These are phyloP conservation scores for Eustoma russellianum DNA, from an alignment of 257 asterid species.

Conservation along the genomic window DNA sequence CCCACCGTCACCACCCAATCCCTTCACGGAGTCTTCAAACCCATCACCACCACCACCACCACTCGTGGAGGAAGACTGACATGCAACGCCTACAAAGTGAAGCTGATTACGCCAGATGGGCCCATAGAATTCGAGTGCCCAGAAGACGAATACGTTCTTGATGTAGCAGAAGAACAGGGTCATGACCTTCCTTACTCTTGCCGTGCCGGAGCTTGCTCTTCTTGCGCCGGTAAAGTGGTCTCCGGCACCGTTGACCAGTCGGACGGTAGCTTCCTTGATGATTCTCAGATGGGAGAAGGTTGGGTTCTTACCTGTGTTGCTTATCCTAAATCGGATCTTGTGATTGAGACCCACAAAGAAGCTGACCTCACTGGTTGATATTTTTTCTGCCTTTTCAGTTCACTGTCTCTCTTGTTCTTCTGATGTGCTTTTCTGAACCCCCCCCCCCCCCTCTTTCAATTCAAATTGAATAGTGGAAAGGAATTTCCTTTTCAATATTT, in stretches of 20 bases:
- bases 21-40: slow-evolving; percentile 13
- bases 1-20: slow-evolving; percentile 10
- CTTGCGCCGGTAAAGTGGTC: slow-evolving; percentile 56
- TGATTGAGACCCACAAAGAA: slow-evolving; percentile 73
- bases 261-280: slow-evolving; percentile 64
- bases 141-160: slow-evolving; percentile 49
- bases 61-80: slow-evolving; percentile 26
- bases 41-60: too few relatives aligned
- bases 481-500: too few relatives aligned
- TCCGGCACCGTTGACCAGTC: slow-evolving; percentile 59
- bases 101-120: slow-evolving; percentile 47
- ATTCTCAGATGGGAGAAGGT: slow-evolving; percentile 33
- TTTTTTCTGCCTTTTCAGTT: too few relatives aligned
- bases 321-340: slow-evolving; percentile 39
- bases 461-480: too few relatives aligned
- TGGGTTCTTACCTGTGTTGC: slow-evolving; percentile 76
- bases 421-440: too few relatives aligned
- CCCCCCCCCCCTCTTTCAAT: too few relatives aligned
- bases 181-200: slow-evolving; percentile 63
- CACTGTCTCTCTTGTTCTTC: too few relatives aligned
- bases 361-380: slow-evolving; percentile 27
- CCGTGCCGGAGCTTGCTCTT: slow-evolving; percentile 84
- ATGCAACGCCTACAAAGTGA: slow-evolving; percentile 52
- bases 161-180: slow-evolving; percentile 54
- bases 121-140: slow-evolving; percentile 28